Evolutionary conservation across 2,329 filamentous ascomycete species (phyloP), one percentile per base, ranked within the genome.

Genomic region (Phoma sp.): DNA sequence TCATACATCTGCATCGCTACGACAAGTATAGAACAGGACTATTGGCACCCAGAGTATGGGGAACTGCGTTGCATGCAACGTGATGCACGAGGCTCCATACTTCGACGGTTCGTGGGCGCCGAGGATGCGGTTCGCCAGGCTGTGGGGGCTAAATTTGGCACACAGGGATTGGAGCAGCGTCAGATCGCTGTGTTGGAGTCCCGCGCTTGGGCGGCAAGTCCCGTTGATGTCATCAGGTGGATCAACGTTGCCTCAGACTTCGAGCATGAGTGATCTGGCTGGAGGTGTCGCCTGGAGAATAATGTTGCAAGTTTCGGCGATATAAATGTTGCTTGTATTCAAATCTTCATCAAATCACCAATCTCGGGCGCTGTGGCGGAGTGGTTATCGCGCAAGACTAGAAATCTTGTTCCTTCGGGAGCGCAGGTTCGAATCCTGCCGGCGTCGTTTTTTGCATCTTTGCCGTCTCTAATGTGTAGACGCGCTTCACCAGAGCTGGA

Each of bases 361-460:
- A 41, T 44, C 8, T 42, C 18, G 35, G 70, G 71, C 71, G 70
- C 68, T 62, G 65, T 74, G 71, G 71, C 72, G 69, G 71, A 74
- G 72, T 74, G 71, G 72, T 74, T 74, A 74, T 75, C 71, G 72
- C 72, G 71, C 68, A 75, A 73, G 72, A 72, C 72, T 74, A 73
- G 72, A 73, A 73, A 73, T 72, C 72, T 72, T 74, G 68, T 74
- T 74, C 72, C 72, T 73, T 74, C 71, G 71, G 72, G 72, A 74
- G 72, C 72, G 71, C 68, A 65, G 66, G 72, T 74, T 74, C 71
- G 69, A 74, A 68, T 74, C 70, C 67, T 65, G 71, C 69, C 65
- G 59, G 69, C 69, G 71, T 74, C 70, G 71, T 50, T 47, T 44
- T 66, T 71, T 71, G 68, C 67, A 18, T 42, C 30, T 7, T 22